phyloP scores from a whole-genome alignment of 352 stramenopile genomes.

The Aphanomyces invadans region DNA sequence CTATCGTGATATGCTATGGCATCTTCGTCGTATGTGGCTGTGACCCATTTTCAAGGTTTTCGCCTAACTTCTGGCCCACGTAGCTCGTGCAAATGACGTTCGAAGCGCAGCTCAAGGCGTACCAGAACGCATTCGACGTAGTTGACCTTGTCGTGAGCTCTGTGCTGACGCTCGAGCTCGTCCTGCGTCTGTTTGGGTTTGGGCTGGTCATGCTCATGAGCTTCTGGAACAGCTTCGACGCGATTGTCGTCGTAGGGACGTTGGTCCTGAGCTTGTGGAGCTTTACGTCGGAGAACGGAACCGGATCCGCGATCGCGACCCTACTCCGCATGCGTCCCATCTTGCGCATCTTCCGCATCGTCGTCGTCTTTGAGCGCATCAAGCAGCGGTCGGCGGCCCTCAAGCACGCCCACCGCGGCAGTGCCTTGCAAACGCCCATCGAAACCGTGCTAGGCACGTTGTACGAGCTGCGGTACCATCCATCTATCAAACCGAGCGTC shows the following conservation, averaged over 20 bases:
- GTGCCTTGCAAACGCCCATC: slow-evolving; percentile 59
- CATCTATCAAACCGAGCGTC: slow-evolving; percentile 42
- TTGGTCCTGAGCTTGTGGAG: slow-evolving; percentile 68
- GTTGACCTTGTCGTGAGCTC: slow-evolving; percentile 80
- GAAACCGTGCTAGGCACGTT: slow-evolving; percentile 69
- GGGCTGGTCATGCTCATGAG: slow-evolving; percentile 53
- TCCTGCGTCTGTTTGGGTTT: slow-evolving; percentile 74
- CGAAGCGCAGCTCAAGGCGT: slow-evolving; percentile 38
- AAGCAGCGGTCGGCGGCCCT: slow-evolving; percentile 70
- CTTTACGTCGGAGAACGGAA: slow-evolving; percentile 35
- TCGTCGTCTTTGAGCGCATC: slow-evolving; percentile 82
- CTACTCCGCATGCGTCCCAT: slow-evolving; percentile 67
- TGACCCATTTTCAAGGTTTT: neutral
- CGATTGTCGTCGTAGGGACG: slow-evolving; percentile 66
- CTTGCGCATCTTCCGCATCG: slow-evolving; percentile 65
- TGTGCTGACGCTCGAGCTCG: slow-evolving; percentile 72
- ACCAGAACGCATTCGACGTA: slow-evolving; percentile 64
- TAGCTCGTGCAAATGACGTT: slow-evolving; percentile 67
- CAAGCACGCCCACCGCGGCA: slow-evolving; percentile 58
- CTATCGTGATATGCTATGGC: slow-evolving; percentile 79
- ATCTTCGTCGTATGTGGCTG: slow-evolving; percentile 48
- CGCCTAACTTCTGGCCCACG: neutral
- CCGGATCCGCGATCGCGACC: slow-evolving; percentile 47
- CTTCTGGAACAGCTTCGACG: slow-evolving; percentile 73
- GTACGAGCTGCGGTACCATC: slow-evolving; percentile 72